phyloP scores from a whole-genome alignment of 2,329 filamentous ascomycete genomes.

The Pyrenochaeta sp. region DNA sequence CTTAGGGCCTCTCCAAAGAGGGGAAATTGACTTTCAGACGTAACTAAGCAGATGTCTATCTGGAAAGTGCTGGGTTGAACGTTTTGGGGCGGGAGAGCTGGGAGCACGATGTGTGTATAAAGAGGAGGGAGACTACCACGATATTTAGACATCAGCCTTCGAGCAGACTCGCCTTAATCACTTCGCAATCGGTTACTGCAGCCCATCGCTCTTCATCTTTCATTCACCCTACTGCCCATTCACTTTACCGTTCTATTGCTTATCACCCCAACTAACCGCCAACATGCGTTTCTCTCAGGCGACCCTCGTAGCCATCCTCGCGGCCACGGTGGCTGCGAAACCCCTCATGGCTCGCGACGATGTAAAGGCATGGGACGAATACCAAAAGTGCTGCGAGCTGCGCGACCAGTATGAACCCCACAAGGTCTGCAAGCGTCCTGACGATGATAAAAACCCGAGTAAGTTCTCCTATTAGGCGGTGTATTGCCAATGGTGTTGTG shows the following conservation, averaged over 20 bases:
- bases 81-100: background rate
- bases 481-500: too few relatives aligned
- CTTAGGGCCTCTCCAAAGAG: background rate
- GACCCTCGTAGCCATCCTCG: conserved; percentile 5
- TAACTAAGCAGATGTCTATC: background rate
- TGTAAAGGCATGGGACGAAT: background rate
- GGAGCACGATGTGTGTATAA: background rate
- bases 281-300: conserved; percentile 5
- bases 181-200: background rate
- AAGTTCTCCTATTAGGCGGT: too few relatives aligned
- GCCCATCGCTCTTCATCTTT: background rate
- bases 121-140: background rate
- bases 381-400: conserved; percentile 2
- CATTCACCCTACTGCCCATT: background rate
- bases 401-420: conserved; percentile 3
- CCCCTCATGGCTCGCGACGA: background rate
- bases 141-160: conserved; percentile 1
- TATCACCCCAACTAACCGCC: background rate
- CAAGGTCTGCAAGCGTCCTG: background rate
- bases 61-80: too few relatives aligned
- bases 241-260: background rate
- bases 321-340: conserved; percentile 7
- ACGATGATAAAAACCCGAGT: too few relatives aligned
- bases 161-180: background rate
- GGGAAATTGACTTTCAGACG: background rate